phyloP scores from a whole-genome alignment of 2,329 filamentous ascomycete species.

The Diaporthe sp. region DNA sequence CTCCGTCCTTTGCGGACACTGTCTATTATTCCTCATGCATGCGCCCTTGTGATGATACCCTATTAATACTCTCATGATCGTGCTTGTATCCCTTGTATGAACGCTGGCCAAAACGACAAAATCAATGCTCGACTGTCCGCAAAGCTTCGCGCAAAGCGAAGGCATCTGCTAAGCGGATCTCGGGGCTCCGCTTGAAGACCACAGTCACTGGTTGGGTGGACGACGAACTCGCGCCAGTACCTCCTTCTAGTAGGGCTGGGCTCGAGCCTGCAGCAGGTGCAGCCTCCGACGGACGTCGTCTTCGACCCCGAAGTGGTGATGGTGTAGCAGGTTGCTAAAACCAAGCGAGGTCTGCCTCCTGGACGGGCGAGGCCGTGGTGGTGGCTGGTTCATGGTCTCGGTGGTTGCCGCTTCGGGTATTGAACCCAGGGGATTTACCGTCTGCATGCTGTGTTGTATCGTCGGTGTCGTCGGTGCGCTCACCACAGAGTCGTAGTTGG shows the following conservation, averaged over 20 bases:
- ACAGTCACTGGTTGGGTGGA: not conserved
- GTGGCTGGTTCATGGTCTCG: constrained; percentile 33
- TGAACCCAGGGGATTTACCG: constrained; percentile 43
- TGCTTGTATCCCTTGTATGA: not conserved
- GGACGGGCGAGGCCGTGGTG: constrained; percentile 34
- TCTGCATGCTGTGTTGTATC: constrained; percentile 47
- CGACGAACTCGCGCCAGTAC: constrained; percentile 30
- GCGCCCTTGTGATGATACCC: not conserved
- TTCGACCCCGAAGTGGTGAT: constrained; percentile 38
- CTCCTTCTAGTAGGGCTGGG: constrained; percentile 35
- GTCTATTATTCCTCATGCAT: constrained; percentile 26
- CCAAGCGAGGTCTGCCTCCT: constrained; percentile 40
- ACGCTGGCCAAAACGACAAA: constrained; percentile 13
- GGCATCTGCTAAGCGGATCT: not conserved
- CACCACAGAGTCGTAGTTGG: constrained; percentile 74
- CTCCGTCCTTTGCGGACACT: constrained; percentile 24
- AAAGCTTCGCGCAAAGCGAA: not conserved
- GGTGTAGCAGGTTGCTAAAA: constrained; percentile 38
- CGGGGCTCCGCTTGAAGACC: not conserved
- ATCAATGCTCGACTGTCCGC: not conserved
- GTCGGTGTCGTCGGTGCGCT: constrained; percentile 63
- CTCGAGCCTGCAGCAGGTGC: constrained; percentile 49
- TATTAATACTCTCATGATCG: constrained; percentile 4
- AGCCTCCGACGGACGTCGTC: constrained; percentile 48
- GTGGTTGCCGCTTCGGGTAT: constrained; percentile 44